Percentiles rank a stretch among this genome's conserved stretches.
Conservation (phyloP, 208 protist species). For the Polymyxa betae region DNA sequence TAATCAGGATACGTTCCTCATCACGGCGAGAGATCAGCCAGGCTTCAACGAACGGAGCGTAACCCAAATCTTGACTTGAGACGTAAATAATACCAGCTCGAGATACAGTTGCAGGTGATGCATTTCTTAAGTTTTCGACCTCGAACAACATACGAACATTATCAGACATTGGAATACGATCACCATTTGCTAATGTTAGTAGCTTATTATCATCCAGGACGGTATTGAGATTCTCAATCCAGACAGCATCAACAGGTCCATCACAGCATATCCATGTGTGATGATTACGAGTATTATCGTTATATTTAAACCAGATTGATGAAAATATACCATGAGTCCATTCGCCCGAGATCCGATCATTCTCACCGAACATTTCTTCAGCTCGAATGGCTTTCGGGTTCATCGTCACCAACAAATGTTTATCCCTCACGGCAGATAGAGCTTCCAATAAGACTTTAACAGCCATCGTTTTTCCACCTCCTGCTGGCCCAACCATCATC, state of each 20-base stretch:
- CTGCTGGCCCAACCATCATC: slow-evolving; percentile 78
- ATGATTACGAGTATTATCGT: slow-evolving; percentile 69
- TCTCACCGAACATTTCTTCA: slow-evolving; percentile 83
- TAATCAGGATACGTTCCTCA: slow-evolving; percentile 41
- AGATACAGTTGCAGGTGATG: slow-evolving; percentile 98
- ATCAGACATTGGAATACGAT: slow-evolving; percentile 91
- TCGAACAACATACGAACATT: slow-evolving; percentile 95
- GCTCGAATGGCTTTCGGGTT: slow-evolving; percentile 84
- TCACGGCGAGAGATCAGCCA: slow-evolving; percentile 69
- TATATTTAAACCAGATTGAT: slow-evolving; percentile 81
- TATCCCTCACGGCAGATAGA: slow-evolving; percentile 47
- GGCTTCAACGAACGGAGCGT: slow-evolving; percentile 72
- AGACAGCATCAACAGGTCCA: slow-evolving; percentile 96
- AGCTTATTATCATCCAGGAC: slow-evolving; percentile 98
- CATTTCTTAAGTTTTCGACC: slow-evolving; percentile 95
- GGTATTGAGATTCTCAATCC: slow-evolving; percentile 98
- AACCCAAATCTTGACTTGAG: slow-evolving; percentile 90
- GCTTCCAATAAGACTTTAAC: slow-evolving; percentile 59
- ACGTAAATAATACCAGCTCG: slow-evolving; percentile 96
- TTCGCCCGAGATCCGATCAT: slow-evolving; percentile 93
- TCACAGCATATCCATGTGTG: slow-evolving; percentile 90
- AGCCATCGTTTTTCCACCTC: slow-evolving; percentile 77
- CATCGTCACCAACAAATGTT: slow-evolving; percentile 73
- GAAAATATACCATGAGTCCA: slow-evolving; percentile 98
- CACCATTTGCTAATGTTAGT: slow-evolving; percentile 95